Conservation (phyloP, 495 filamentous ascomycete genomes). For the Trichoderma gamsii region DNA sequence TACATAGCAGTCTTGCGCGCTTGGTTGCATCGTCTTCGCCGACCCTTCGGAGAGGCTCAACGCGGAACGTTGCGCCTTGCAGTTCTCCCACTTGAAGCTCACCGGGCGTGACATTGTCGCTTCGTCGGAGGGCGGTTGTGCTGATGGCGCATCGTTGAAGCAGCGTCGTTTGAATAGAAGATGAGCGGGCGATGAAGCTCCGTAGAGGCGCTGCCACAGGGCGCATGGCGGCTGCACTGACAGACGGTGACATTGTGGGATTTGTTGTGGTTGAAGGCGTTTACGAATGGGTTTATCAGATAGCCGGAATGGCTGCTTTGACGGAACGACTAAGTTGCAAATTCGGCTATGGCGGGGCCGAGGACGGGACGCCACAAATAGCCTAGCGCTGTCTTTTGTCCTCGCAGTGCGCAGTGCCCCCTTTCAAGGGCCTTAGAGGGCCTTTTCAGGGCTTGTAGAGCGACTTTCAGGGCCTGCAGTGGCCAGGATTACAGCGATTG, state of each 20-base stretch:
- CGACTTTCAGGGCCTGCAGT: not conserved
- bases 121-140: slow-evolving; percentile 18
- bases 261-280: not conserved
- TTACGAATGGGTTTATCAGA: not conserved
- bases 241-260: not conserved
- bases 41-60: slow-evolving; percentile 75
- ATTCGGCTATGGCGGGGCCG: not conserved
- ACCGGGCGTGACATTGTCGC: slow-evolving; percentile 11
- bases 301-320: not conserved
- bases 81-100: slow-evolving; percentile 90
- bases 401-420: not conserved
- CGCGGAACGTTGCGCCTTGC: slow-evolving; percentile 77
- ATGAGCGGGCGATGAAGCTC: not conserved
- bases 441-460: not conserved
- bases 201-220: not conserved
- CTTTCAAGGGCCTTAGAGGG: not conserved
- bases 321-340: not conserved
- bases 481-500: not conserved
- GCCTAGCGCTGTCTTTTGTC: not conserved
- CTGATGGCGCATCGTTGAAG: slow-evolving; percentile 1
- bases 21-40: slow-evolving; percentile 79
- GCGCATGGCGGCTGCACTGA: not conserved
- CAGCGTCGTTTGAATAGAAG: not conserved
- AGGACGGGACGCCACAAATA: not conserved
- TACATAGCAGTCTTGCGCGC: slow-evolving; percentile 85